Conservation (phyloP, 768 basidiomycete genomes). For the Austroboletus festivus region DNA sequence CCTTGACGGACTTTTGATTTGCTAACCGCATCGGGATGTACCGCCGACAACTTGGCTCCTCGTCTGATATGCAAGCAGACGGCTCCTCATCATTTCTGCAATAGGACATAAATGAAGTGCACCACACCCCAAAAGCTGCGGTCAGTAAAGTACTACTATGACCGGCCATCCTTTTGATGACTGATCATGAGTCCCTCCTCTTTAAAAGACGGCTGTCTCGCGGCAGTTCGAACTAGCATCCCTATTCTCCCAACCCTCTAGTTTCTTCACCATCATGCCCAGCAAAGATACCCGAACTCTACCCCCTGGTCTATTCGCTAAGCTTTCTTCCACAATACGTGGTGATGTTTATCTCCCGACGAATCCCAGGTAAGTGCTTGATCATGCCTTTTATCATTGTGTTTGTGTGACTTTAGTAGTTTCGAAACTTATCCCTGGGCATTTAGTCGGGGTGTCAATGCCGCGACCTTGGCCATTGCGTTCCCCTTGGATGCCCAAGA, state of each 20-base stretch:
- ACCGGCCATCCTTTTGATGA: not conserved
- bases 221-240: constrained; percentile 1
- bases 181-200: not conserved
- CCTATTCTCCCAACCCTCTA: no score
- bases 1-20: no score
- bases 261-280: constrained; percentile 21
- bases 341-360: constrained; percentile 46
- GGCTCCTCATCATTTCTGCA: no score
- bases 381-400: not conserved
- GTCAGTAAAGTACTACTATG: constrained; percentile 1
- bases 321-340: constrained; percentile 44
- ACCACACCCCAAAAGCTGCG: constrained; percentile 11
- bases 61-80: no score
- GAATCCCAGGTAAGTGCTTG: constrained; percentile 36
- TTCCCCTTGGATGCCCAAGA: constrained; percentile 78
- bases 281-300: constrained; percentile 6
- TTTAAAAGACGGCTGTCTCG: constrained; percentile 16
- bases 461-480: constrained; percentile 57
- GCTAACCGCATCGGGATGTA: no score
- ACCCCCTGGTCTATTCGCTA: constrained; percentile 36
- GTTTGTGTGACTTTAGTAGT: constrained; percentile 15
- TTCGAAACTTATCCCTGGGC: constrained; percentile 38
- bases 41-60: no score
- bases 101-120: constrained; percentile 6
- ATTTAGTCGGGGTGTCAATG: constrained; percentile 76